Evolutionary conservation across 129 eudicot species (phyloP), one percentile per base, ranked within the genome.

Genomic region (Flaveria trinervia): DNA sequence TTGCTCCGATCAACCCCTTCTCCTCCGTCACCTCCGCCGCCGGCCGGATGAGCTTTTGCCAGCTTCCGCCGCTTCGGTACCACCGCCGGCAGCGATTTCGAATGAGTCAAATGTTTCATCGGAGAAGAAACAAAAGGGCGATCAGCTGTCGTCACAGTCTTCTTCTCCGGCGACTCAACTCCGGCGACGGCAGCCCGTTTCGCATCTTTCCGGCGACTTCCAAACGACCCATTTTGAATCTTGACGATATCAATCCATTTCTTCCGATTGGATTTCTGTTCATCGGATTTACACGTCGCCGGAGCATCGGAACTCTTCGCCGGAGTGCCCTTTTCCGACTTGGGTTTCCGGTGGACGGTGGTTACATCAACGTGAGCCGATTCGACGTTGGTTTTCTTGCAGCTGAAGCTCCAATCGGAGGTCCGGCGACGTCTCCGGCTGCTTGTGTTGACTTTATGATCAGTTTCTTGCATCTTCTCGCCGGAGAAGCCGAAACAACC

Each of bases 401-500:
- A 60, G 16, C 55, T 39, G 64, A 59, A 73, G 28, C 30, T 73
- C 60, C 76, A 73, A 43, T 72, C 72, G 18, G 70, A 73, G 49
- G 81, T 48, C 85, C 82, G 74, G 14, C 62, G 78, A 10, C 77
- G 84, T 12, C 80, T 82, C 20, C 64, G 79, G 64, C 41, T 69
- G 49, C 54, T 25, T 9, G 83, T 30, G 81, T 83, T 83, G 75
- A 79, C 81, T 78, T 73, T 39, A 14, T 33, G 39, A 33, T 80
- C 83, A 22, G 28, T 51, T 12, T 43, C 60, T 6, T 76, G 44
- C 30, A 44, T 80, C 14, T 22, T 70, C 45, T 77, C 36, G 44
- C 67, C 65, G 55, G 87, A 65, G 48, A n/a, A 78, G 18, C 89
- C 81, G 44, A 83, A 88, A 50, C 92, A 85, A 52, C 81, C 81